Conservation (phyloP, 345 rosid species). For the Combretum micranthum region DNA sequence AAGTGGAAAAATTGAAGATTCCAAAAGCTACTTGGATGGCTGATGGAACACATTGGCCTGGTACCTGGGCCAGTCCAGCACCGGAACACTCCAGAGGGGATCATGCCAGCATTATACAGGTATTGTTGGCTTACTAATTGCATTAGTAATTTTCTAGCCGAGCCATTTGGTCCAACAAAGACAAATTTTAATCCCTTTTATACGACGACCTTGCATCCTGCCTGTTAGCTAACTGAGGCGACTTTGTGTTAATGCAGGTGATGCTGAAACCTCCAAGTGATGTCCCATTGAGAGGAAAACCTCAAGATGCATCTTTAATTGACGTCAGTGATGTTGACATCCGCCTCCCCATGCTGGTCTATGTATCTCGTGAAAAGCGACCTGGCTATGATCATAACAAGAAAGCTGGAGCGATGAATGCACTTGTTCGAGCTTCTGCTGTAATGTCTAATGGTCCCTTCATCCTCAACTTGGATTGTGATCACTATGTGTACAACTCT, state of each 20-base stretch:
- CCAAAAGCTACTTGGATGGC: conserved; percentile 37
- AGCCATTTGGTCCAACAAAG: background rate
- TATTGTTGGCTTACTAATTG: conserved; percentile 2
- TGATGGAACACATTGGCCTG: conserved; percentile 31
- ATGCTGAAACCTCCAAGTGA: conserved; percentile 20
- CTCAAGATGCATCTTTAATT: conserved; percentile 8
- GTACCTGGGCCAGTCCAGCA: conserved; percentile 19
- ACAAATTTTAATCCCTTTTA: background rate
- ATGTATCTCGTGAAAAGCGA: conserved; percentile 22
- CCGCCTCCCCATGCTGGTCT: conserved; percentile 25
- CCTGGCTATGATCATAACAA: conserved; percentile 27
- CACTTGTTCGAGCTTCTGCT: conserved; percentile 20
- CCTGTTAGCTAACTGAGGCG: background rate
- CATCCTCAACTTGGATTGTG: conserved; percentile 18
- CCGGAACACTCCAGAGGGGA: conserved; percentile 25
- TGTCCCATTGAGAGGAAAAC: conserved; percentile 13
- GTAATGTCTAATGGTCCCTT: conserved; percentile 24
- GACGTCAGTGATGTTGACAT: conserved; percentile 16
- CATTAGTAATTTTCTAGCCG: background rate
- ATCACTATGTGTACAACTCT: conserved; percentile 25
- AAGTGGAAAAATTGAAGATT: conserved; percentile 14
- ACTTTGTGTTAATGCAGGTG: conserved; percentile 9
- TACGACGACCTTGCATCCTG: no score
- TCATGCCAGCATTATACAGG: conserved; percentile 31
- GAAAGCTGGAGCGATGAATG: conserved; percentile 31